Conservation (phyloP, 495 filamentous ascomycete genomes). For the Tuber calosporum region DNA sequence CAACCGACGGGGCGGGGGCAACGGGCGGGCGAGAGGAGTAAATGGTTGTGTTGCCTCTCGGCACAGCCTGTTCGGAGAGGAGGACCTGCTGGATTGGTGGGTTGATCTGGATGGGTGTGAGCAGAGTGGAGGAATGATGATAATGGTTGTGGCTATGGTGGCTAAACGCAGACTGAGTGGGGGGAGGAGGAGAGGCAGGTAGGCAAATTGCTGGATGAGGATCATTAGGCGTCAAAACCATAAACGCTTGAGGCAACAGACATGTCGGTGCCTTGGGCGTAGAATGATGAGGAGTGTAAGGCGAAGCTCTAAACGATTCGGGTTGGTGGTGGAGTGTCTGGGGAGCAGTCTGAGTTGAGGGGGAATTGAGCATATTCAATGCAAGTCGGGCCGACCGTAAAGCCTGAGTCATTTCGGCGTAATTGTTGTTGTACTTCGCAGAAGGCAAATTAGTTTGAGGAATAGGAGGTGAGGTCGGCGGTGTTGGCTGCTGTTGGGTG, state of each 20-base stretch:
- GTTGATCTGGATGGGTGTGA: slow-evolving; percentile 32
- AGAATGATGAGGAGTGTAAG: slow-evolving; percentile 25
- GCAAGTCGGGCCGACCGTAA: slow-evolving; percentile 38
- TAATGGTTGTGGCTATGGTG: slow-evolving; percentile 25
- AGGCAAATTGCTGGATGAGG: slow-evolving; percentile 37
- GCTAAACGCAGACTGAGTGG: slow-evolving; percentile 23
- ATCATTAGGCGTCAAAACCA: slow-evolving; percentile 38
- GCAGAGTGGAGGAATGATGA: slow-evolving; percentile 34
- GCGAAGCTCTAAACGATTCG: slow-evolving; percentile 25
- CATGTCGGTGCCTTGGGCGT: slow-evolving; percentile 24
- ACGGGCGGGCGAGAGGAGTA: slow-evolving; percentile 35
- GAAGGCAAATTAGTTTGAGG: slow-evolving; percentile 13
- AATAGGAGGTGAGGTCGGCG: slow-evolving; percentile 33
- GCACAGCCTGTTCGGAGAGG: slow-evolving; percentile 28
- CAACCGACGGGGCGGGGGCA: slow-evolving; percentile 1
- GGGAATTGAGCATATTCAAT: slow-evolving; percentile 32
- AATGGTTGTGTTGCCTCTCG: slow-evolving; percentile 37
- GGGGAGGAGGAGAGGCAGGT: slow-evolving; percentile 33
- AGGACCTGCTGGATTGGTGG: slow-evolving; percentile 30
- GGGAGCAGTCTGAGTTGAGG: slow-evolving; percentile 22
- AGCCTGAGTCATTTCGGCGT: slow-evolving; percentile 30
- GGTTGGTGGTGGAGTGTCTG: slow-evolving; percentile 25
- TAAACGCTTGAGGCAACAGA: slow-evolving; percentile 38
- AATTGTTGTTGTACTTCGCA: slow-evolving; percentile 19
- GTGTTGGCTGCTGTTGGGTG: slow-evolving; percentile 33